A percentile compares a stretch with the other conserved stretches of the same genome.
Evolutionary conservation across 2,329 filamentous ascomycete genomes (phyloP).

Genomic region (Hyphodiscus sp.): DNA sequence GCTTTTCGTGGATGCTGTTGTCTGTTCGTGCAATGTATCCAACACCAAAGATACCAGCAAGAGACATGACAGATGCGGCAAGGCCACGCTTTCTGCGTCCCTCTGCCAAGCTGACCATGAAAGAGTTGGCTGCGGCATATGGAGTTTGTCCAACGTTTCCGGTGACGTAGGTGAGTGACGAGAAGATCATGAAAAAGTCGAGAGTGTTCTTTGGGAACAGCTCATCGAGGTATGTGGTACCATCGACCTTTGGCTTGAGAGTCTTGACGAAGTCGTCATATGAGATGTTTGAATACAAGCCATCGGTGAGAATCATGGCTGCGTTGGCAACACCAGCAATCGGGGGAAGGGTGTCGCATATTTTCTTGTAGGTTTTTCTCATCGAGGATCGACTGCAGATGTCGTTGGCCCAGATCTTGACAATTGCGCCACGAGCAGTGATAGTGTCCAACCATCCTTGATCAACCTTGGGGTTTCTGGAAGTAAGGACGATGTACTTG

Average conservation of each 20-base stretch:
- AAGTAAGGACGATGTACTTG: constrained; percentile 33
- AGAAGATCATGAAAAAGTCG: constrained; percentile 35
- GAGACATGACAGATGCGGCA: constrained; percentile 34
- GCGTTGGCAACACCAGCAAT: constrained; percentile 38
- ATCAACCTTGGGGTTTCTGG: constrained; percentile 34
- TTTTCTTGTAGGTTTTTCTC: constrained; percentile 33
- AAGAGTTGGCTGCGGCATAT: constrained; percentile 41
- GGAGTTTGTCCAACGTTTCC: constrained; percentile 36
- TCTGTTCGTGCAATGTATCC: constrained; percentile 30
- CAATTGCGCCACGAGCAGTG: constrained; percentile 6
- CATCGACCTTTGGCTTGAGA: constrained; percentile 32
- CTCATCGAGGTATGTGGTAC: constrained; percentile 29
- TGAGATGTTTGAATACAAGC: constrained; percentile 27
- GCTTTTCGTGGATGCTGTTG: not conserved
- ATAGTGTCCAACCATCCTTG: constrained; percentile 14
- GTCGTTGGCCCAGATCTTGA: constrained; percentile 18
- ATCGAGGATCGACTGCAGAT: constrained; percentile 29
- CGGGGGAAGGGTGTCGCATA: constrained; percentile 23
- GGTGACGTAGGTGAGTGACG: constrained; percentile 25
- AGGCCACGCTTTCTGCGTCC: constrained; percentile 34
- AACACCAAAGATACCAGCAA: constrained; percentile 36
- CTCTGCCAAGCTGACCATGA: constrained; percentile 34
- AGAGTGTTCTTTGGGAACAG: constrained; percentile 26
- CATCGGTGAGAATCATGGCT: constrained; percentile 39
- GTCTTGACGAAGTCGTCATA: constrained; percentile 22